These are phyloP conservation scores for Flaveria ramosissima DNA, from an alignment of 129 eudicot genomes.

Conservation along the genomic window DNA sequence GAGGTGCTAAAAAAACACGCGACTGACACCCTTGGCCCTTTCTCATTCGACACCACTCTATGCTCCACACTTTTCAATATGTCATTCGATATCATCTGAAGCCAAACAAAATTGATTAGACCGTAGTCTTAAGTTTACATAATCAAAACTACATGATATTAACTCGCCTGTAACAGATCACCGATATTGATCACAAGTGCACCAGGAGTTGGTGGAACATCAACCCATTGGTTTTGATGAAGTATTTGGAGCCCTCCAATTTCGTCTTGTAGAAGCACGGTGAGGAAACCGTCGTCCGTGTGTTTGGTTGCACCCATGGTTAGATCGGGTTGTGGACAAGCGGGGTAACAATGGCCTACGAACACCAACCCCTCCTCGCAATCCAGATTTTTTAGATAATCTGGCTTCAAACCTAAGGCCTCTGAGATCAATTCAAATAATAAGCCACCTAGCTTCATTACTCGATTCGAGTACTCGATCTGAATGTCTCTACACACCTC, in stretches of 20 bases:
- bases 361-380: conserved; percentile 33
- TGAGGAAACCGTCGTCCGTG: conserved; percentile 41
- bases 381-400: conserved; percentile 34
- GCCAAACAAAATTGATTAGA: background rate
- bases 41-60: conserved; percentile 41
- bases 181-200: conserved; percentile 44
- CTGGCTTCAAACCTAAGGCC: conserved; percentile 48
- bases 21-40: conserved; percentile 50
- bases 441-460: conserved; percentile 25
- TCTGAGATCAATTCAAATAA: conserved; percentile 48
- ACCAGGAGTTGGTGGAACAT: conserved; percentile 42
- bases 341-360: conserved; percentile 41
- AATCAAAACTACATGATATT: background rate
- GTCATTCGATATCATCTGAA: background rate
- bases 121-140: background rate
- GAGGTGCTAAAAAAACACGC: conserved; percentile 45
- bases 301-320: conserved; percentile 45
- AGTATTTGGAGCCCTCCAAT: conserved; percentile 51
- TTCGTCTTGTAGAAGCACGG: conserved; percentile 48
- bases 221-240: conserved; percentile 49
- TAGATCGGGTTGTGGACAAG: conserved; percentile 56
- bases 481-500: conserved; percentile 46
- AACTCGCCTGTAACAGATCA: conserved; percentile 46
- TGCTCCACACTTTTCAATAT: conserved; percentile 45
- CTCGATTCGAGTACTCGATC: conserved; percentile 45